phyloP scores from a whole-genome alignment of 129 eudicot species.

The Centrapalus pauciflorus region DNA sequence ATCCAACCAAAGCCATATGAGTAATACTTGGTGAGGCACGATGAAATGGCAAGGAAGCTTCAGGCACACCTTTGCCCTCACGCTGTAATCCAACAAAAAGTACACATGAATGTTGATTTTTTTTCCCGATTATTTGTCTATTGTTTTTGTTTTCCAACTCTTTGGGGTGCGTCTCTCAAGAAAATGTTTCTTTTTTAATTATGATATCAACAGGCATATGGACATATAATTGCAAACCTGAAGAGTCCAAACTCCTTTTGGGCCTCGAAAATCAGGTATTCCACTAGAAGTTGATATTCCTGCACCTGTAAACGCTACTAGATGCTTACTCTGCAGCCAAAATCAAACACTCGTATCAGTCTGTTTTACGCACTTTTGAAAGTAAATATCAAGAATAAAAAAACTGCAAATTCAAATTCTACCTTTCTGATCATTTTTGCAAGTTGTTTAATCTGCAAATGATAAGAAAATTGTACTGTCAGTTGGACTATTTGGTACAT shows the following conservation, averaged over 20 bases:
- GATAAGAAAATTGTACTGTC: slow-evolving; percentile 6
- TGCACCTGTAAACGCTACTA: slow-evolving; percentile 97
- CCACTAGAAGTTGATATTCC: slow-evolving; percentile 99
- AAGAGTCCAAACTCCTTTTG: slow-evolving; percentile 97
- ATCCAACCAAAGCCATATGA: slow-evolving; percentile 89
- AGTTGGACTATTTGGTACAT: slow-evolving; percentile 3
- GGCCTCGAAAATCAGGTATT: slow-evolving; percentile 98
- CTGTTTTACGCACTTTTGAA: background rate
- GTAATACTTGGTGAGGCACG: slow-evolving; percentile 88
- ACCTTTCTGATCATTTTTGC: slow-evolving; percentile 50
- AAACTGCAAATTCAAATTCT: background rate
- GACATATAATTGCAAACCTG: slow-evolving; percentile 40
- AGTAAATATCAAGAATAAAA: background rate
- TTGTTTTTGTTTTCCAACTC: background rate
- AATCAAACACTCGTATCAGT: background rate
- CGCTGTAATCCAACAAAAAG: slow-evolving; percentile 45
- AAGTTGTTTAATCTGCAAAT: slow-evolving; percentile 42
- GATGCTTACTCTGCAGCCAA: slow-evolving; percentile 87
- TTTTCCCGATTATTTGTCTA: background rate
- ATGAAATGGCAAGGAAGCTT: slow-evolving; percentile 91
- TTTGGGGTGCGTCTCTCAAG: background rate
- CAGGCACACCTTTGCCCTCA: slow-evolving; percentile 87
- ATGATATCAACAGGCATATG: background rate
- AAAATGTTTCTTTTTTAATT: background rate
- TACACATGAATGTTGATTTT: slow-evolving; percentile 6